Percentiles rank a stretch among this genome's conserved stretches.
phyloP scores from a whole-genome alignment of 176 grass and related monocot genomes.

The Neostapfia colusana region DNA sequence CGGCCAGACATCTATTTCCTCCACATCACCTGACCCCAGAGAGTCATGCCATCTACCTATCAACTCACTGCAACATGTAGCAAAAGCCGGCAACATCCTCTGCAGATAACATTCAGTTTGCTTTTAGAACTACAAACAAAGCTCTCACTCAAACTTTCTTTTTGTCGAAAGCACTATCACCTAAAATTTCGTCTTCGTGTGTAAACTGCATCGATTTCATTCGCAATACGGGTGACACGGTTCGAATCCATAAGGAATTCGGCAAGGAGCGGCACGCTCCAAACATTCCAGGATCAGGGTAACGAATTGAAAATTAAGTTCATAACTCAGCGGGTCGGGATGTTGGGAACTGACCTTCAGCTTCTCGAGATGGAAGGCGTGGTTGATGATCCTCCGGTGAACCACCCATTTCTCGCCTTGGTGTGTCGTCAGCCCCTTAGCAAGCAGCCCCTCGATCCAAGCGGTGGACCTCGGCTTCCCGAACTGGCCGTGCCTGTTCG shows the following conservation, averaged over 20 bases:
- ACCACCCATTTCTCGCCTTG: conserved; percentile 67
- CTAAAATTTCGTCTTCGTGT: neutral
- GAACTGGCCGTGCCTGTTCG: conserved; percentile 44
- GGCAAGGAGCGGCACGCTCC: neutral
- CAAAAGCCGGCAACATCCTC: conserved; percentile 59
- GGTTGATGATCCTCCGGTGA: conserved; percentile 68
- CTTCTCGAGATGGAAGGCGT: conserved; percentile 71
- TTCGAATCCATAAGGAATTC: neutral
- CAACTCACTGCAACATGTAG: conserved; percentile 40
- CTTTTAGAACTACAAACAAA: neutral
- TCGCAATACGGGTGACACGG: neutral
- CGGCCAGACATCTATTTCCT: conserved; percentile 62
- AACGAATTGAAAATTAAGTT: neutral
- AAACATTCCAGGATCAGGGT: neutral
- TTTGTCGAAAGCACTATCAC: neutral
- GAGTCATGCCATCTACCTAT: conserved; percentile 40
- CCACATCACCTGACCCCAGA: neutral
- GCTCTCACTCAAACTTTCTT: neutral
- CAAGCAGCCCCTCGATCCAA: neutral
- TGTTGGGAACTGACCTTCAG: conserved; percentile 33
- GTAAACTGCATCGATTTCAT: neutral
- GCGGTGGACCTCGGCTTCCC: conserved; percentile 24
- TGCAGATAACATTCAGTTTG: neutral
- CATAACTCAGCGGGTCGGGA: neutral
- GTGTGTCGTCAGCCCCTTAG: conserved; percentile 7